These are phyloP conservation scores for Halenospora varia DNA, from an alignment of 495 filamentous ascomycete genomes.

Conservation along the genomic window DNA sequence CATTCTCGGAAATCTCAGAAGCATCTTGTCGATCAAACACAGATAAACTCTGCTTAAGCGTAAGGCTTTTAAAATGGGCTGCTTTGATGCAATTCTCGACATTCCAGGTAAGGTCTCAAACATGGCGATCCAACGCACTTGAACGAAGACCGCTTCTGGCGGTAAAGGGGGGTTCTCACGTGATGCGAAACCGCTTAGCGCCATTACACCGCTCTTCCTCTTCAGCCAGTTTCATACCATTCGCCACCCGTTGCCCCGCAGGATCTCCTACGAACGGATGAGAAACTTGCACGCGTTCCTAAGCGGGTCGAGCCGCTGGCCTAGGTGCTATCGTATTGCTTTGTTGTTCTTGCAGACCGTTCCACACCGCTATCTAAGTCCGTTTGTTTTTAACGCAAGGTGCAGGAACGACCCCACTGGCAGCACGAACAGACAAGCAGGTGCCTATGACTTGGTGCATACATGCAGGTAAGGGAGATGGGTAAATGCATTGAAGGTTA, in stretches of 20 bases:
- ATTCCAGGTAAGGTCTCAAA: too few species aligned
- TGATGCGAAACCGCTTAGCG: background rate
- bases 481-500: constrained; percentile 8
- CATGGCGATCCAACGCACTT: too few species aligned
- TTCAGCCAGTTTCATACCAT: background rate
- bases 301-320: constrained; percentile 19
- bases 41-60: too few species aligned
- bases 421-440: constrained; percentile 8
- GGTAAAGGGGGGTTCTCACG: background rate
- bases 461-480: constrained; percentile 11
- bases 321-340: constrained; percentile 9
- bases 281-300: constrained; percentile 14
- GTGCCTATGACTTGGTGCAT: constrained; percentile 21
- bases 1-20: too few species aligned
- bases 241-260: background rate
- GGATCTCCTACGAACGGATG: background rate
- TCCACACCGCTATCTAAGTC: constrained; percentile 19
- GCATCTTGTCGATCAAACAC: too few species aligned
- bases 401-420: constrained; percentile 20
- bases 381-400: background rate
- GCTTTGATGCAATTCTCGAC: too few species aligned
- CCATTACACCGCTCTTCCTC: constrained; percentile 8
- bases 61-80: too few species aligned
- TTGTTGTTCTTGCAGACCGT: constrained; percentile 17
- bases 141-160: background rate